A percentile compares a stretch with the other conserved stretches of the same genome.
Conservation (phyloP, 2,329 filamentous ascomycete species). For the Aspergillus fumigatiaffinis region DNA sequence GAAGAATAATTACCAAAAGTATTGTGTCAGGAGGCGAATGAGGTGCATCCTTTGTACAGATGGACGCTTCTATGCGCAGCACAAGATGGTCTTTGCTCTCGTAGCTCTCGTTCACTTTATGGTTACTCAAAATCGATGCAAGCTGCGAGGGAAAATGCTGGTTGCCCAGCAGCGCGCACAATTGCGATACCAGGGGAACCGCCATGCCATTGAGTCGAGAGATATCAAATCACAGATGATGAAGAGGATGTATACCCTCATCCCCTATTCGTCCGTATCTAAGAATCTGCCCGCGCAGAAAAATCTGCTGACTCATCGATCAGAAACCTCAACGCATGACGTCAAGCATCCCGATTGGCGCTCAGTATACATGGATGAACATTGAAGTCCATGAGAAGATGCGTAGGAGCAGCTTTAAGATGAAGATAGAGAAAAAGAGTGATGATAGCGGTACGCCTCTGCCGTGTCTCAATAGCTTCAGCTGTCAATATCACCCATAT, state of each 20-base stretch:
- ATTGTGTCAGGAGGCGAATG: background rate
- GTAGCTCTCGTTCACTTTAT: background rate
- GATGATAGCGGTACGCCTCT: background rate
- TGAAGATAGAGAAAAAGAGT: background rate
- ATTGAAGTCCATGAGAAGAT: background rate
- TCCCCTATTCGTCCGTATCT: background rate
- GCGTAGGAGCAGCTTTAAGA: background rate
- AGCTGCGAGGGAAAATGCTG: constrained; percentile 7
- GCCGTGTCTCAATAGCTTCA: background rate
- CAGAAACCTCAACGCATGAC: background rate
- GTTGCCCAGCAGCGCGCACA: constrained; percentile 10
- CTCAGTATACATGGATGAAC: no score
- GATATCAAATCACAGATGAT: background rate
- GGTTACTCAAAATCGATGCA: background rate
- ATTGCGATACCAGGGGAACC: constrained; percentile 4
- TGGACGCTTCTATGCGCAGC: constrained; percentile 8
- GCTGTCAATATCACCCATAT: background rate
- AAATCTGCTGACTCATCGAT: constrained; percentile 5
- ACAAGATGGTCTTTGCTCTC: background rate
- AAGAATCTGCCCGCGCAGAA: constrained; percentile 15
- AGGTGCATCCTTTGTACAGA: background rate
- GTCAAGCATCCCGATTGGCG: background rate
- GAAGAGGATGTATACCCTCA: background rate
- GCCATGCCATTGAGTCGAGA: no score
- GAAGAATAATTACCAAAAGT: background rate